Evolutionary conservation across 306 rosid genomes (phyloP).

Genomic region (Begonia loranthoides): DNA sequence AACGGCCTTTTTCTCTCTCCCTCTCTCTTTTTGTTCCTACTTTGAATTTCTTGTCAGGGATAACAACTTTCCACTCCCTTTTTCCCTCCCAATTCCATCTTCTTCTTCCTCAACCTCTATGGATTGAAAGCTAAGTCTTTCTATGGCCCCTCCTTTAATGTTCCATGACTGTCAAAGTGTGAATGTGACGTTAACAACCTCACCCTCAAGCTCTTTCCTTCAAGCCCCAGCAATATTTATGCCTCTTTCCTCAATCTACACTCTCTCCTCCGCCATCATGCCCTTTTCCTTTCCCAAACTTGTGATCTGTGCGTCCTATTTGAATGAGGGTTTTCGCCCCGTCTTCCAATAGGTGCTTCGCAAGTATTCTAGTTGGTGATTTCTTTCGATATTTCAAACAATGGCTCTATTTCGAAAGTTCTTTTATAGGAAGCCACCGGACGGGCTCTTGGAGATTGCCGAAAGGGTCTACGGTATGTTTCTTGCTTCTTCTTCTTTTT

Average conservation of each 20-base stretch:
- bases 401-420: constrained; percentile 91
- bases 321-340: too few relatives aligned
- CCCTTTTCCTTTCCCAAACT: too few relatives aligned
- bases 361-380: constrained; percentile 16
- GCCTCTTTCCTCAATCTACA: constrained; percentile 2
- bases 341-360: not conserved
- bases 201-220: constrained; percentile 39
- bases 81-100: constrained; percentile 11
- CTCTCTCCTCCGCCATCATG: too few relatives aligned
- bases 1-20: too few relatives aligned
- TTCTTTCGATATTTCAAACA: constrained; percentile 34
- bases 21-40: too few relatives aligned
- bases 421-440: constrained; percentile 94
- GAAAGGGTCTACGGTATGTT: constrained; percentile 89
- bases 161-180: too few relatives aligned
- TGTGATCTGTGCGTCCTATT: too few relatives aligned
- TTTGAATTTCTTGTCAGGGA: not conserved
- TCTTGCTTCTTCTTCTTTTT: constrained; percentile 2
- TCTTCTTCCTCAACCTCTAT: constrained; percentile 21
- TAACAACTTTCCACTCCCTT: not conserved
- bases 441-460: constrained; percentile 87
- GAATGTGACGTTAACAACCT: constrained; percentile 30
- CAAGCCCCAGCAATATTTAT: constrained; percentile 54
- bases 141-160: not conserved
- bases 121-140: constrained; percentile 80